Percentiles rank a stretch among this genome's conserved stretches.
Conservation (phyloP, 2,329 filamentous ascomycete species). For the Fusarium dimerum region DNA sequence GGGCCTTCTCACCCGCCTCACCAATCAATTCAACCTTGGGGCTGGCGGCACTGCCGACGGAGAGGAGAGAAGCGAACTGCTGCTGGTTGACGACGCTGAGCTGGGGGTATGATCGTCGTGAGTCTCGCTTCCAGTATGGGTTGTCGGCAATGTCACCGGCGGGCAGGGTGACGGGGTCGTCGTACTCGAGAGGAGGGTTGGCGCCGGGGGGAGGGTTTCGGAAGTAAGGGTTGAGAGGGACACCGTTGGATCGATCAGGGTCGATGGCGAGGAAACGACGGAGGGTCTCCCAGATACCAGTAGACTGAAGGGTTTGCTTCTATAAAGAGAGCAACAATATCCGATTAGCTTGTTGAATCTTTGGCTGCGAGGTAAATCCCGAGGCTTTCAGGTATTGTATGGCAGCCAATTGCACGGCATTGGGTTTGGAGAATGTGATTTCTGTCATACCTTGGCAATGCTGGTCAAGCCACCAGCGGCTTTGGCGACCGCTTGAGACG, state of each 20-base stretch:
- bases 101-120: conserved; percentile 77
- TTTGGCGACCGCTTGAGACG: conserved; percentile 60
- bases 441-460: conserved; percentile 57
- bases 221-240: conserved; percentile 91
- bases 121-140: conserved; percentile 82
- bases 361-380: conserved; percentile 17
- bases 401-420: conserved; percentile 23
- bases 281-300: conserved; percentile 83
- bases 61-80: conserved; percentile 82
- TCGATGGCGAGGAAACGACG: conserved; percentile 80
- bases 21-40: conserved; percentile 82
- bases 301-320: conserved; percentile 96
- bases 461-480: conserved; percentile 55
- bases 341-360: conserved; percentile 20
- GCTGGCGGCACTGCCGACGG: conserved; percentile 75
- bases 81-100: conserved; percentile 79
- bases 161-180: conserved; percentile 59
- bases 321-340: conserved; percentile 39
- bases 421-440: conserved; percentile 1
- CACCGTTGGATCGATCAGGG: conserved; percentile 83
- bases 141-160: conserved; percentile 47
- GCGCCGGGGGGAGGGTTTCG: conserved; percentile 70
- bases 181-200: conserved; percentile 39
- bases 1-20: conserved; percentile 59
- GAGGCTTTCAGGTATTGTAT: conserved; percentile 7